phyloP scores from a whole-genome alignment of 495 filamentous ascomycete species.

The Coniosporium apollinis region DNA sequence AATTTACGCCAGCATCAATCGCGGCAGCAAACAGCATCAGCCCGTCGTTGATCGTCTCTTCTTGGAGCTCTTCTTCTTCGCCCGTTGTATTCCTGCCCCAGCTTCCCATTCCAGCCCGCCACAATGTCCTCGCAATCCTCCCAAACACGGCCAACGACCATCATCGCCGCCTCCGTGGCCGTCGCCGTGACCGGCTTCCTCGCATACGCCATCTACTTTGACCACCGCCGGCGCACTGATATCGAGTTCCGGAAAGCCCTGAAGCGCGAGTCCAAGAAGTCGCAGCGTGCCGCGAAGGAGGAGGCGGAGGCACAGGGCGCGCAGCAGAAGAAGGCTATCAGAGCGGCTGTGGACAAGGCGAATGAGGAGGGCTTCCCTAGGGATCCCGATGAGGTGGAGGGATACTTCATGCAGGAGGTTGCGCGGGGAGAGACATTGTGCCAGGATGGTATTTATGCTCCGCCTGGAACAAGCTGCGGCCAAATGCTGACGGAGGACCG shows the following conservation, averaged over 20 bases:
- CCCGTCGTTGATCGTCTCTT: no score
- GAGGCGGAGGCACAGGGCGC: conserved; percentile 50
- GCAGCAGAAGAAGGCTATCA: conserved; percentile 55
- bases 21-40: no score
- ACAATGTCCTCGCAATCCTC: no score
- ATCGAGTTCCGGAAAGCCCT: conserved; percentile 72
- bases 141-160: conserved; percentile 33
- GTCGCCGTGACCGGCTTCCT: conserved; percentile 58
- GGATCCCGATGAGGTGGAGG: conserved; percentile 78
- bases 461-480: conserved; percentile 1
- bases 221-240: conserved; percentile 77
- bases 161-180: conserved; percentile 57
- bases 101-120: no score
- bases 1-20: no score
- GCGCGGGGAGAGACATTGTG: conserved; percentile 66
- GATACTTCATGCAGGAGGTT: conserved; percentile 90
- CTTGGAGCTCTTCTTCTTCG: no score
- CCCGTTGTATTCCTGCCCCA: no score
- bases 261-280: conserved; percentile 63
- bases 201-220: conserved; percentile 82
- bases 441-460: conserved; percentile 36
- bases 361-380: conserved; percentile 83
- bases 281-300: conserved; percentile 61
- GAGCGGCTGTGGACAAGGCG: conserved; percentile 52
- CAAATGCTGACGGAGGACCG: conserved; percentile 11